Evolutionary conservation across 2,329 filamentous ascomycete species (phyloP).

Genomic region (Diaporthe vexans): DNA sequence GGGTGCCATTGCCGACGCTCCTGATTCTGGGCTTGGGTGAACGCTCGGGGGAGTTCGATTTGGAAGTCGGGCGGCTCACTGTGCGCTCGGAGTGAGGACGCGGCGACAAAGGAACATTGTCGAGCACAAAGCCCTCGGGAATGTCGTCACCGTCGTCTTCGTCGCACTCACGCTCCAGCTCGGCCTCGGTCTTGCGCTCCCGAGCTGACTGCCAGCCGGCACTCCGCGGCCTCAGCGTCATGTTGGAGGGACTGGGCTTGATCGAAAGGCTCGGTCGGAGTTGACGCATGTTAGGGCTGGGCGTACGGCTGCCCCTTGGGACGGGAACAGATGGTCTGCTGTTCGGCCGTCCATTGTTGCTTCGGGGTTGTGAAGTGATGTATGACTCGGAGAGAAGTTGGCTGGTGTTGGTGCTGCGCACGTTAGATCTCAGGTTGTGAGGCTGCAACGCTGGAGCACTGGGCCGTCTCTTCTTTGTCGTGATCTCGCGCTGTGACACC

Average conservation of each 20-base stretch:
- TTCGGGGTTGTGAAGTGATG: constrained; percentile 48
- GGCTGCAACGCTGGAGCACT: constrained; percentile 61
- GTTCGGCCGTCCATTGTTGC: constrained; percentile 48
- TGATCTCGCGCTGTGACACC: constrained; percentile 50
- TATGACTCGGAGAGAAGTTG: constrained; percentile 51
- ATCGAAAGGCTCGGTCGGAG: constrained; percentile 56
- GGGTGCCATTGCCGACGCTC: constrained; percentile 75
- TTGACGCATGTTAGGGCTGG: constrained; percentile 54
- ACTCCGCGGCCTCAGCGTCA: constrained; percentile 61
- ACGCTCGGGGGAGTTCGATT: constrained; percentile 67
- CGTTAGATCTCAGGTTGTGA: constrained; percentile 62
- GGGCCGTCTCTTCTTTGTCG: constrained; percentile 54
- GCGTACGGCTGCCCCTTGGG: constrained; percentile 62
- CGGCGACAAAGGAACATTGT: constrained; percentile 88
- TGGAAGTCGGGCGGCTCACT: constrained; percentile 65
- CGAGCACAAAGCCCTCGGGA: constrained; percentile 82
- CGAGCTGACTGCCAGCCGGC: constrained; percentile 81
- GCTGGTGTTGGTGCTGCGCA: constrained; percentile 64
- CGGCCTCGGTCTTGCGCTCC: constrained; percentile 75
- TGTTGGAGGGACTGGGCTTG: constrained; percentile 58
- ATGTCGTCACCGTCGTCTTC: constrained; percentile 84
- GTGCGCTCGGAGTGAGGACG: constrained; percentile 69
- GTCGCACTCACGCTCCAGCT: constrained; percentile 83
- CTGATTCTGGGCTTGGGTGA: constrained; percentile 61
- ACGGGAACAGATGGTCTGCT: constrained; percentile 57